Percentiles rank a stretch among this genome's conserved stretches.
These are phyloP conservation scores for Penicillium italicum DNA, from an alignment of 2,329 filamentous ascomycete species.

Conservation along the genomic window DNA sequence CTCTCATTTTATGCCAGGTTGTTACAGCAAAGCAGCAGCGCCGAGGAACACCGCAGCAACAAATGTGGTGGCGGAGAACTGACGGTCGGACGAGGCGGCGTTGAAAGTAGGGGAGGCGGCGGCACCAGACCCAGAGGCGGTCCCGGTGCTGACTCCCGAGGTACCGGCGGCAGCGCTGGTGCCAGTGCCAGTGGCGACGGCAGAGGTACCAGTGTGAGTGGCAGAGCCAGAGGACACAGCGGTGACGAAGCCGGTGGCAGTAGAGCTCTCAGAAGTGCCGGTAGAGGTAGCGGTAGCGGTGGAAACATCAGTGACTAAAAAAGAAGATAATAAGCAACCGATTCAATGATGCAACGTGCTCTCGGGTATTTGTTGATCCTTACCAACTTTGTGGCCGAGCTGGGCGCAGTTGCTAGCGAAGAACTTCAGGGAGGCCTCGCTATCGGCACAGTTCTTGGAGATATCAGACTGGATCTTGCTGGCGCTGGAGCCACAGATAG, in stretches of 20 bases:
- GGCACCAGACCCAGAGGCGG: constrained; percentile 14
- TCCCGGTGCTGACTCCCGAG: constrained; percentile 7
- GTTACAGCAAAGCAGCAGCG: constrained; percentile 39
- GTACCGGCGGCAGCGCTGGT: neutral
- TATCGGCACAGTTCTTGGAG: constrained; percentile 33
- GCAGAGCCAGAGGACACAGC: constrained; percentile 17
- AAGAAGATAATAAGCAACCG: constrained; percentile 8
- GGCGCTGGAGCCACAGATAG: constrained; percentile 38
- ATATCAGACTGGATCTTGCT: constrained; percentile 38
- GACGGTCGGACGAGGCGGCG: constrained; percentile 29
- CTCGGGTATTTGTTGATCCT: constrained; percentile 14
- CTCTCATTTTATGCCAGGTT: neutral
- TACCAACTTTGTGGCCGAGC: constrained; percentile 43
- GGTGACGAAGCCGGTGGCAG: constrained; percentile 24
- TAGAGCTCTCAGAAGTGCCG: constrained; percentile 20
- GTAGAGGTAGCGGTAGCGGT: constrained; percentile 28
- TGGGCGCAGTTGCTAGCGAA: constrained; percentile 40
- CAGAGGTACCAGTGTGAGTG: constrained; percentile 14
- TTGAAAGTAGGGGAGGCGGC: constrained; percentile 20
- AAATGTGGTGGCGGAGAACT: constrained; percentile 37
- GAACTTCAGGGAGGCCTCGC: constrained; percentile 36
- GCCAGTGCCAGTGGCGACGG: constrained; percentile 22
- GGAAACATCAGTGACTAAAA: constrained; percentile 17
- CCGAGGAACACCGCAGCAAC: constrained; percentile 43
- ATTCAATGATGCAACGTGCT: neutral